These are phyloP conservation scores for Suaeda aralocaspica DNA, from an alignment of 148 eudicot genomes.

Conservation along the genomic window DNA sequence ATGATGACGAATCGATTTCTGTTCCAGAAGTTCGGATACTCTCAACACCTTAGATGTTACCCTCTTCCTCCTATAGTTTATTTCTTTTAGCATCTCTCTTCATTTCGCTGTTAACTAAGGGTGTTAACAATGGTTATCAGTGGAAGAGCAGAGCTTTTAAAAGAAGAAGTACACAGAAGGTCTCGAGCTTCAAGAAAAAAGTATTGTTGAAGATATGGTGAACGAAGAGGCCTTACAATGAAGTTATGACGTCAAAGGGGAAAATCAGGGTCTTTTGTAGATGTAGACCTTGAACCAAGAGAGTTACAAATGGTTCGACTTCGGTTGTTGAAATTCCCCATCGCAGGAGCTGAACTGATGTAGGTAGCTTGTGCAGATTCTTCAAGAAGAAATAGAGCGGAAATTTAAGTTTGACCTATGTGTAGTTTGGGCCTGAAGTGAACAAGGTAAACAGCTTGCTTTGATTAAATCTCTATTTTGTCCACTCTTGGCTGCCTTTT, in stretches of 20 bases:
- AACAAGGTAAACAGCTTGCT: constrained; percentile 52
- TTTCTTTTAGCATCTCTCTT: neutral
- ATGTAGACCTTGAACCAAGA: constrained; percentile 78
- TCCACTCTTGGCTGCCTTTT: neutral
- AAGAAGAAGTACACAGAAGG: constrained; percentile 62
- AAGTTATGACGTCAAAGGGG: constrained; percentile 94
- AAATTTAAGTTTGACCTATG: constrained; percentile 94
- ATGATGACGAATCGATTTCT: constrained; percentile 50
- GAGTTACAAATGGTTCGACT: constrained; percentile 43
- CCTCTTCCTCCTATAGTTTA: neutral
- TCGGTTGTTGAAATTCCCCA: constrained; percentile 70
- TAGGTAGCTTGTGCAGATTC: constrained; percentile 63
- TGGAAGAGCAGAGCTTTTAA: constrained; percentile 63
- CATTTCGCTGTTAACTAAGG: neutral
- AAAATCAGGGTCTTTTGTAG: constrained; percentile 94
- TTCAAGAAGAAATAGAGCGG: constrained; percentile 72
- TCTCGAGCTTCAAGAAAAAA: constrained; percentile 49
- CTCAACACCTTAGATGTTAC: constrained; percentile 57
- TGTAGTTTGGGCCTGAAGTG: constrained; percentile 70
- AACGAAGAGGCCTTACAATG: constrained; percentile 81
- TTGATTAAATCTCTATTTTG: neutral
- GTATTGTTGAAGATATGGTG: constrained; percentile 57
- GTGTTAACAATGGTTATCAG: constrained; percentile 29
- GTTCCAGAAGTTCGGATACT: constrained; percentile 59
- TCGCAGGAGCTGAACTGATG: constrained; percentile 71